Percentiles rank a stretch among this genome's conserved stretches.
phyloP scores from a whole-genome alignment of 2,329 filamentous ascomycete genomes.

The Talaromyces sp. region DNA sequence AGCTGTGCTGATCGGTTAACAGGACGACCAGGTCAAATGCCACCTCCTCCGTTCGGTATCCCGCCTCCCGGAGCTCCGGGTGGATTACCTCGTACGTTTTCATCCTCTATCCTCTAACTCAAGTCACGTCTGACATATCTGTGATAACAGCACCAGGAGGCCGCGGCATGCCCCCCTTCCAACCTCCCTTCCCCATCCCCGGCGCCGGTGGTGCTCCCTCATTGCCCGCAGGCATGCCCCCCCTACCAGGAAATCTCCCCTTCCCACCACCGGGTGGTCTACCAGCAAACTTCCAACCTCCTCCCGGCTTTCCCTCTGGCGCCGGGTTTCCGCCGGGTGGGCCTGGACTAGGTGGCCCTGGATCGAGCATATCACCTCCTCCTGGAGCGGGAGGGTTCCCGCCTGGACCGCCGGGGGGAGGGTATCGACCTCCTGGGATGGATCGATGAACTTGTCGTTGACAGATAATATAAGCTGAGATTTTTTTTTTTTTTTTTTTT shows the following conservation, averaged over 20 bases:
- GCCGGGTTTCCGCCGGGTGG: constrained; percentile 30
- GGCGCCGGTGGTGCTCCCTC: constrained; percentile 18
- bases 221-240: constrained; percentile 20
- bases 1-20: constrained; percentile 6
- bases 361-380: constrained; percentile 13
- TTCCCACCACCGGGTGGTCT: constrained; percentile 40
- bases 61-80: constrained; percentile 39
- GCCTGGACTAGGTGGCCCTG: constrained; percentile 20
- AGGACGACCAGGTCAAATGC: constrained; percentile 41
- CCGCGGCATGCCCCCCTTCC: constrained; percentile 44
- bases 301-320: constrained; percentile 30
- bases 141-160: constrained; percentile 49
- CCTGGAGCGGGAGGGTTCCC: not conserved
- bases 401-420: constrained; percentile 1
- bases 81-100: constrained; percentile 53
- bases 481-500: too few species aligned
- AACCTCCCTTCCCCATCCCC: constrained; percentile 50
- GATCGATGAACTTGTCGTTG: too few species aligned
- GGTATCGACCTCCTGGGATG: constrained; percentile 1
- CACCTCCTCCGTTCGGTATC: constrained; percentile 59
- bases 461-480: too few species aligned
- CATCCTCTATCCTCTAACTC: not conserved
- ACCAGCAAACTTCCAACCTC: constrained; percentile 43
- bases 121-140: not conserved
- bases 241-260: constrained; percentile 33